phyloP scores from a whole-genome alignment of 441 rosid genomes.

The Erysimum cheiri region DNA sequence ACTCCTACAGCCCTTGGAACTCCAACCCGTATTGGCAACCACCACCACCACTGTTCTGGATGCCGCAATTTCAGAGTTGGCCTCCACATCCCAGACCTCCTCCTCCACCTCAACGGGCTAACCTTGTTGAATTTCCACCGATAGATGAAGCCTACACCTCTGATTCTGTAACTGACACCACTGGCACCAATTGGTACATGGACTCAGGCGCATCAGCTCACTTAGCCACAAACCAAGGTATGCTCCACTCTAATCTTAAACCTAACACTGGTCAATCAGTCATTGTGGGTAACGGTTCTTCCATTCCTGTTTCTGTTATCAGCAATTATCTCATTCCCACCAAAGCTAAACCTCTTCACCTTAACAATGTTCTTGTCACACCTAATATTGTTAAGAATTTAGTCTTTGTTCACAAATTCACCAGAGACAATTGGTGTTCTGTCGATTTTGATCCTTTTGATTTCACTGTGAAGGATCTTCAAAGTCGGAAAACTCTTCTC shows the following conservation, averaged over 20 bases:
- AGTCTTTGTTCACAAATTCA: neutral
- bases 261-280: neutral
- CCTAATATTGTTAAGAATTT: neutral
- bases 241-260: neutral
- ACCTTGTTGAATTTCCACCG: too few species aligned
- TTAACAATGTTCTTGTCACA: neutral
- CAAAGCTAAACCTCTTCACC: fast-evolving
- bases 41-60: too few species aligned
- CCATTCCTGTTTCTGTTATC: neutral
- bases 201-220: neutral
- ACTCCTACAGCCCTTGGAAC: too few species aligned
- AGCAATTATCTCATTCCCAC: neutral
- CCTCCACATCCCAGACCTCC: fast-evolving
- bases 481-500: neutral
- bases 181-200: neutral
- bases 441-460: neutral
- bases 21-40: too few species aligned
- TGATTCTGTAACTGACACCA: fast-evolving
- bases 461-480: neutral
- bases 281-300: neutral
- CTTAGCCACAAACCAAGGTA: neutral
- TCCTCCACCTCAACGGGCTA: neutral
- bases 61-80: too few species aligned
- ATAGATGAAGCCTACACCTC: neutral
- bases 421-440: neutral